Conservation (phyloP, 768 basidiomycete genomes). For the Xerocomellus dryophilus region DNA sequence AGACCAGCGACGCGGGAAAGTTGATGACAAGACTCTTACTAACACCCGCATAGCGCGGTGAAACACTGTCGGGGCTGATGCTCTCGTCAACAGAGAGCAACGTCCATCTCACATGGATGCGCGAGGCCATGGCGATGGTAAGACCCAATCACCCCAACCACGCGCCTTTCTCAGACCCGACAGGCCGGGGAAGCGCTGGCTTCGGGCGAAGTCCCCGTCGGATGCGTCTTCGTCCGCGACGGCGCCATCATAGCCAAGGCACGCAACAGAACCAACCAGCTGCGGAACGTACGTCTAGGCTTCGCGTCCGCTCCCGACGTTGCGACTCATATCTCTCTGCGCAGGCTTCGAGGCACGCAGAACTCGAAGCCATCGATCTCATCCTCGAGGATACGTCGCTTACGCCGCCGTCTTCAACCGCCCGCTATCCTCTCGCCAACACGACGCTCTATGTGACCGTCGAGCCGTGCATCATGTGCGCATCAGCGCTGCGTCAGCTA, state of each 20-base stretch:
- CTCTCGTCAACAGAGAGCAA: not conserved
- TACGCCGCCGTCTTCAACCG: constrained; percentile 42
- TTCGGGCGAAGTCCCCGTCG: constrained; percentile 90
- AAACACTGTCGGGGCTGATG: not conserved
- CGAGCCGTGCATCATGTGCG: constrained; percentile 99
- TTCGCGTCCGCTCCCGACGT: not conserved
- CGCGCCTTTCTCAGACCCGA: too few species aligned
- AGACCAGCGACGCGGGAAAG: constrained; percentile 7
- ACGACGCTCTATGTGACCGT: constrained; percentile 97
- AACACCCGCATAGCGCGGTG: not conserved
- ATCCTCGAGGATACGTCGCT: constrained; percentile 65
- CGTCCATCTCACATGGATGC: constrained; percentile 68
- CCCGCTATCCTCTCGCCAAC: constrained; percentile 61
- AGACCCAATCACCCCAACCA: constrained; percentile 16
- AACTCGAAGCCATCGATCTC: constrained; percentile 92
- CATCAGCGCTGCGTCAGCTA: constrained; percentile 89
- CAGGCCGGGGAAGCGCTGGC: constrained; percentile 85
- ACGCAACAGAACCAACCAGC: constrained; percentile 91
- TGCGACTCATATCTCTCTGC: constrained; percentile 1
- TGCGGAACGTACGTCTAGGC: constrained; percentile 67
- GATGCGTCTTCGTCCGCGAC: constrained; percentile 89
- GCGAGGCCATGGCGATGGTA: constrained; percentile 80
- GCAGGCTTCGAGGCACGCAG: constrained; percentile 95
- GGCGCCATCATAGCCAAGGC: constrained; percentile 78
- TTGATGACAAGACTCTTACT: constrained; percentile 5